These are phyloP conservation scores for Draba incana DNA, from an alignment of 345 rosid genomes.

Conservation along the genomic window DNA sequence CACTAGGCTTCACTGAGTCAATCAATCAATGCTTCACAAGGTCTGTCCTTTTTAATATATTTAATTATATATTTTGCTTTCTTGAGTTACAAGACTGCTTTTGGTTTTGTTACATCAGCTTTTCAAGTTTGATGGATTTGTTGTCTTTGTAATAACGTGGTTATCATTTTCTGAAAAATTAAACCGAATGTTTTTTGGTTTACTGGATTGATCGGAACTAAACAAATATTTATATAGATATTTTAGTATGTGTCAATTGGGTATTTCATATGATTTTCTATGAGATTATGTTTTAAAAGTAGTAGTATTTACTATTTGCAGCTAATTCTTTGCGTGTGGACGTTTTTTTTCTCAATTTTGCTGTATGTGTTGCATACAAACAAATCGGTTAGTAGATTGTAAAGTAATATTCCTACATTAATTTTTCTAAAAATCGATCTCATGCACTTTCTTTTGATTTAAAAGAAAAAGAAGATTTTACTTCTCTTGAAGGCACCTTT, in stretches of 20 bases:
- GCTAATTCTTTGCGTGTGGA: conserved; percentile 40
- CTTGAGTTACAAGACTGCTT: conserved; percentile 10
- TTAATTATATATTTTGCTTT: not conserved
- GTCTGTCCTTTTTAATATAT: not conserved
- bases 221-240: not conserved
- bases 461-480: conserved; percentile 14
- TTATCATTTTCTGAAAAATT: conserved; percentile 10
- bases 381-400: not conserved
- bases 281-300: not conserved
- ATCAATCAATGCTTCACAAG: conserved; percentile 8
- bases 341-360: conserved; percentile 33
- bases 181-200: not conserved
- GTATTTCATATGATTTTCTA: not conserved
- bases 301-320: not conserved
- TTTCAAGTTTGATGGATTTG: conserved; percentile 20
- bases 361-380: conserved; percentile 2
- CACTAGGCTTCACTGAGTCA: conserved; percentile 78
- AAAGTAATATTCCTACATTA: conserved; percentile 5
- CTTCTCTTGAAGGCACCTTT: conserved; percentile 43
- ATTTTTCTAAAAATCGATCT: not conserved
- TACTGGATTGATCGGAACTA: not conserved
- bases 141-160: conserved; percentile 22
- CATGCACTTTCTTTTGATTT: conserved; percentile 5
- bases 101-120: conserved; percentile 23
- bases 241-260: not conserved